Percentiles rank a stretch among this genome's conserved stretches.
Conservation (phyloP, 257 asterid genomes). For the Petunia axillaris region DNA sequence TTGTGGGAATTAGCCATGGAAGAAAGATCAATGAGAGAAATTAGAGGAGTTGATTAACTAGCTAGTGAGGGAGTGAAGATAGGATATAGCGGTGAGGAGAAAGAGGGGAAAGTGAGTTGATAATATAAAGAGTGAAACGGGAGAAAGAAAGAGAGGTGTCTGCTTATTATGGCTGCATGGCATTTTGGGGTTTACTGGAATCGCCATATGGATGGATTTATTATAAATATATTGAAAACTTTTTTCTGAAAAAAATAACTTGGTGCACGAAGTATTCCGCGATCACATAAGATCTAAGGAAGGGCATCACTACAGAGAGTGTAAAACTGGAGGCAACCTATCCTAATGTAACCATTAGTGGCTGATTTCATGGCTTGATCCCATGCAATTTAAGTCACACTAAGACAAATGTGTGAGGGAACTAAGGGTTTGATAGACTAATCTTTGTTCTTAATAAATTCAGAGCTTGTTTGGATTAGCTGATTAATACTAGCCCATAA, state of each 20-base stretch:
- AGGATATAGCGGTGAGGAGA: background rate
- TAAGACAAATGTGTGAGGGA: too few relatives aligned
- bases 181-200: background rate
- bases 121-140: background rate
- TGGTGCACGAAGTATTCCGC: background rate
- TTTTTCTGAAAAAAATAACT: background rate
- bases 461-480: too few relatives aligned
- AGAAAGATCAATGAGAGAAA: background rate
- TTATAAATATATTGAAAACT: background rate
- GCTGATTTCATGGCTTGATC: too few relatives aligned
- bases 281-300: too few relatives aligned
- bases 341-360: too few relatives aligned
- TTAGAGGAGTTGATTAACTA: background rate
- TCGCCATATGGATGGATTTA: background rate
- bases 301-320: too few relatives aligned
- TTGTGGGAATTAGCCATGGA: constrained; percentile 8
- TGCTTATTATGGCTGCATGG: background rate
- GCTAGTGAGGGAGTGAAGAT: too few relatives aligned
- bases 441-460: too few relatives aligned
- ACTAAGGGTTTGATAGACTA: too few relatives aligned
- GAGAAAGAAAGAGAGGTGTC: background rate
- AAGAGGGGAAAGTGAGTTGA: background rate
- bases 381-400: too few relatives aligned
- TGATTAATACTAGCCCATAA: too few relatives aligned
- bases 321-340: too few relatives aligned